phyloP scores from a whole-genome alignment of 2,329 filamentous ascomycete genomes.

The Amphichorda felina region DNA sequence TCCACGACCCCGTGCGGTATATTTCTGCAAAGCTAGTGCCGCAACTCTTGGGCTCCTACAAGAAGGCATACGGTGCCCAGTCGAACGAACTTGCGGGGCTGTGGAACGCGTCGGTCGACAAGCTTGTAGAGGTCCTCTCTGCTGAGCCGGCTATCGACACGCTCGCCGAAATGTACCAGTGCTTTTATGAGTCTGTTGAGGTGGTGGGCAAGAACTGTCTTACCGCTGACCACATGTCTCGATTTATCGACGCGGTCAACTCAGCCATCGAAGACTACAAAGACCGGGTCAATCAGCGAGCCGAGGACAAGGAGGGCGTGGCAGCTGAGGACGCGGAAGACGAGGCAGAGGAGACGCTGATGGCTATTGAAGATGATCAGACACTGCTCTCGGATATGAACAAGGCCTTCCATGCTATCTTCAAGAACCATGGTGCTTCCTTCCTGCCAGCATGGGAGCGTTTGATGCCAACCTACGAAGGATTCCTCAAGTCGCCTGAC shows the following conservation, averaged over 20 bases:
- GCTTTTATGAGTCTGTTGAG: slow-evolving; percentile 97
- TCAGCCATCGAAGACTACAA: slow-evolving; percentile 90
- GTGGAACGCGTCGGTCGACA: slow-evolving; percentile 78
- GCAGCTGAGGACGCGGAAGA: slow-evolving; percentile 85
- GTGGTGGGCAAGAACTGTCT: slow-evolving; percentile 82
- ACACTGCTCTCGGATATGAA: slow-evolving; percentile 98
- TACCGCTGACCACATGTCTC: slow-evolving; percentile 64
- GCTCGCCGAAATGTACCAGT: slow-evolving; percentile 97
- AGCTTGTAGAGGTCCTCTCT: slow-evolving; percentile 83
- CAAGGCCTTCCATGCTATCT: slow-evolving; percentile 98
- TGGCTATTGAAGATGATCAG: slow-evolving; percentile 95
- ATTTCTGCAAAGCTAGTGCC: slow-evolving; percentile 92
- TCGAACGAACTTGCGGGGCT: slow-evolving; percentile 71
- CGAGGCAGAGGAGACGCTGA: slow-evolving; percentile 72
- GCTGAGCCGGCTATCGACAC: slow-evolving; percentile 95
- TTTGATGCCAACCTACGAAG: slow-evolving; percentile 73
- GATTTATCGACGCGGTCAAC: slow-evolving; percentile 77
- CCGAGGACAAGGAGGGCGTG: slow-evolving; percentile 63
- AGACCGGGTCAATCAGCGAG: slow-evolving; percentile 66
- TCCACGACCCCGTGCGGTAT: slow-evolving; percentile 93
- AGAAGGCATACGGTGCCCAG: slow-evolving; percentile 74
- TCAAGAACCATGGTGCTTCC: slow-evolving; percentile 81
- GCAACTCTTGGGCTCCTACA: slow-evolving; percentile 85
- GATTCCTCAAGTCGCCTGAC: slow-evolving; percentile 70
- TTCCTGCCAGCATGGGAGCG: slow-evolving; percentile 87